phyloP scores from a whole-genome alignment of 1,284 basidiomycete genomes.

The Schizophyllum amplum region DNA sequence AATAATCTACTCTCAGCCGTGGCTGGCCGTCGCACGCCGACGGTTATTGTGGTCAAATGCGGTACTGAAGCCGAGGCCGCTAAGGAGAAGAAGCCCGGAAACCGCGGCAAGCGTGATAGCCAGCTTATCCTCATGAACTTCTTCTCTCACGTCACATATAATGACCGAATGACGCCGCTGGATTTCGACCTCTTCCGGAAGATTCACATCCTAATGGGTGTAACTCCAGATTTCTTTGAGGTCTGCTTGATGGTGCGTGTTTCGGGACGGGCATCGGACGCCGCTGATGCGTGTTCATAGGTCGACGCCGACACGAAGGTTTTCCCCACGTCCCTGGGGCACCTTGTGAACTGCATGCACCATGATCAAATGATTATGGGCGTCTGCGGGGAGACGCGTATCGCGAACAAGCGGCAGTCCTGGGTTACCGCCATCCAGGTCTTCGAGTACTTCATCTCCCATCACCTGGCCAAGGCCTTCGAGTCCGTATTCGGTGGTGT shows the following conservation, averaged over 20 bases:
- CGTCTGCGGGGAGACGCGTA: conserved; percentile 96
- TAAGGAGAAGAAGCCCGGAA: conserved; percentile 89
- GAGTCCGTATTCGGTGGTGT: conserved; percentile 99
- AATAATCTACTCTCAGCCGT: conserved; percentile 36
- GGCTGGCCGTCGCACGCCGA: conserved; percentile 86
- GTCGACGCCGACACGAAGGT: conserved; percentile 98
- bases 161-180: conserved; percentile 96
- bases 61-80: conserved; percentile 80
- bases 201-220: conserved; percentile 93
- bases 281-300: conserved; percentile 32
- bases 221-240: conserved; percentile 99
- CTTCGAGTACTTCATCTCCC: conserved; percentile 98
- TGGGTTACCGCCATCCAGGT: conserved; percentile 99
- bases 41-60: conserved; percentile 96
- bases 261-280: background rate
- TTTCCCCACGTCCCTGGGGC: conserved; percentile 77
- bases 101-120: conserved; percentile 97
- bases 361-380: conserved; percentile 99
- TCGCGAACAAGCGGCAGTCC: conserved; percentile 94
- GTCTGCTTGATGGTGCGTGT: conserved; percentile 87
- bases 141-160: conserved; percentile 97
- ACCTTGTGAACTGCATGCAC: conserved; percentile 96
- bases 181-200: conserved; percentile 99
- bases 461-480: conserved; percentile 97
- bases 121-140: conserved; percentile 99